Percentiles rank a stretch among this genome's conserved stretches.
phyloP scores from a whole-genome alignment of 306 rosid species.

The Malus fusca region DNA sequence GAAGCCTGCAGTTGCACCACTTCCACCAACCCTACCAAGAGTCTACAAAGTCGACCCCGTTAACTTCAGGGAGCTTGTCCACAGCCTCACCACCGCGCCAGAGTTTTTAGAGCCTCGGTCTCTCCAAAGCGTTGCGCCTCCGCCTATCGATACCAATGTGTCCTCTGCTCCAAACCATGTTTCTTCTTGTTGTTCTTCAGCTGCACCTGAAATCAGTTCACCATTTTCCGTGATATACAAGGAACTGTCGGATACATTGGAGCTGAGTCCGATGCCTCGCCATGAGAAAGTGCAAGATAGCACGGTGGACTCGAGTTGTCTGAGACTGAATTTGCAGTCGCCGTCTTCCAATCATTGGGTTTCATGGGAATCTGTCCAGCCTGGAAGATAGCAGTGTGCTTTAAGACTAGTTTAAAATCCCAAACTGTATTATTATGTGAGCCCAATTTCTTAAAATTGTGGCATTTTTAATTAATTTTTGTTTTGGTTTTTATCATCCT shows the following conservation, averaged over 20 bases:
- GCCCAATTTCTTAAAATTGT: not conserved
- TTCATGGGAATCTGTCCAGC: slow-evolving; percentile 29
- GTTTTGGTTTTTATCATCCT: not conserved
- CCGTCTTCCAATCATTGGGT: slow-evolving; percentile 43
- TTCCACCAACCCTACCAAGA: slow-evolving; percentile 37
- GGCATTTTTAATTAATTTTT: not conserved
- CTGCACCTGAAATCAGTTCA: not conserved
- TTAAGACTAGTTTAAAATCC: not conserved
- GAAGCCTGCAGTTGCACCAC: slow-evolving; percentile 55
- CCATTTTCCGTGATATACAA: slow-evolving; percentile 20
- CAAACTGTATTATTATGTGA: not conserved
- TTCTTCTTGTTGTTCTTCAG: not conserved
- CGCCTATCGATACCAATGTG: slow-evolving; percentile 1
- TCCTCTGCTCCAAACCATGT: not conserved
- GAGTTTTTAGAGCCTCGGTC: slow-evolving; percentile 25
- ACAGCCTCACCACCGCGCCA: slow-evolving; percentile 64
- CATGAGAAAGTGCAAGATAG: not conserved
- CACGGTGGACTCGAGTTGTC: slow-evolving; percentile 12
- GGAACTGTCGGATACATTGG: slow-evolving; percentile 25
- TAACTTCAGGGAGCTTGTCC: slow-evolving; percentile 66
- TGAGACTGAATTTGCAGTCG: slow-evolving; percentile 36
- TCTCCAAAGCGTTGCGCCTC: slow-evolving; percentile 26
- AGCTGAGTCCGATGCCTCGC: slow-evolving; percentile 2
- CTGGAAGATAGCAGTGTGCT: slow-evolving; percentile 24
- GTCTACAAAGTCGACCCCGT: slow-evolving; percentile 72